Conservation (phyloP, 2,329 filamentous ascomycete genomes). For the Cladorrhinum sp. region DNA sequence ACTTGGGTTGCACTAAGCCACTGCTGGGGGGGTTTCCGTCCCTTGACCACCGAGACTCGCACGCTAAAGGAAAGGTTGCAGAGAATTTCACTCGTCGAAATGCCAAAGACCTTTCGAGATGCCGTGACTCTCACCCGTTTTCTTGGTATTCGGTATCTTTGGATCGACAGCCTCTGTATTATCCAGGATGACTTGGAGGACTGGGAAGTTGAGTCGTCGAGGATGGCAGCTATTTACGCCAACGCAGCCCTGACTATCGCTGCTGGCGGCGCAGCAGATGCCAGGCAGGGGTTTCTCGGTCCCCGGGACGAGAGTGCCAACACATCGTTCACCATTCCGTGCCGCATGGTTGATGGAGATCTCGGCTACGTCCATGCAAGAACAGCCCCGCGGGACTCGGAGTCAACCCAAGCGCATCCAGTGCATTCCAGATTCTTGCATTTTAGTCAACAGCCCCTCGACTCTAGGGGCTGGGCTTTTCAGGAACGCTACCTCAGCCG, state of each 20-base stretch:
- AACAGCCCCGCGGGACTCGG: background rate
- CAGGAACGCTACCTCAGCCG: background rate
- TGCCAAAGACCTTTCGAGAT: constrained; percentile 7
- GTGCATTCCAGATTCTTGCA: background rate
- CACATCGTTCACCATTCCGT: background rate
- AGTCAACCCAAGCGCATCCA: background rate
- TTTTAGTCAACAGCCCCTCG: background rate
- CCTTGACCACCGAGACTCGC: background rate
- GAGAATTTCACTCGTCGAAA: background rate
- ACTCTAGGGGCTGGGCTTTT: background rate
- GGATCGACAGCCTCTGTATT: constrained; percentile 1
- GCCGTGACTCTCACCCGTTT: background rate
- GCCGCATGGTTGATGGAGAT: background rate
- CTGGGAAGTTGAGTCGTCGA: background rate
- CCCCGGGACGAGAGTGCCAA: background rate
- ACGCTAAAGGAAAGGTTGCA: background rate
- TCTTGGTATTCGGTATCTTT: constrained; percentile 1
- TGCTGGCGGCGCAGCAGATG: background rate
- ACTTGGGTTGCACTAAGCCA: background rate
- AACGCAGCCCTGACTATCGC: background rate
- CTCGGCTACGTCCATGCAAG: background rate
- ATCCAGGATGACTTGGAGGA: background rate
- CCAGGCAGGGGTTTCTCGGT: background rate
- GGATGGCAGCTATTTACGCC: constrained; percentile 1
- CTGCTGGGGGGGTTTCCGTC: background rate